Base-by-base conservation (phyloP, 139 green algal species). In the Closterium sp. region DNA sequence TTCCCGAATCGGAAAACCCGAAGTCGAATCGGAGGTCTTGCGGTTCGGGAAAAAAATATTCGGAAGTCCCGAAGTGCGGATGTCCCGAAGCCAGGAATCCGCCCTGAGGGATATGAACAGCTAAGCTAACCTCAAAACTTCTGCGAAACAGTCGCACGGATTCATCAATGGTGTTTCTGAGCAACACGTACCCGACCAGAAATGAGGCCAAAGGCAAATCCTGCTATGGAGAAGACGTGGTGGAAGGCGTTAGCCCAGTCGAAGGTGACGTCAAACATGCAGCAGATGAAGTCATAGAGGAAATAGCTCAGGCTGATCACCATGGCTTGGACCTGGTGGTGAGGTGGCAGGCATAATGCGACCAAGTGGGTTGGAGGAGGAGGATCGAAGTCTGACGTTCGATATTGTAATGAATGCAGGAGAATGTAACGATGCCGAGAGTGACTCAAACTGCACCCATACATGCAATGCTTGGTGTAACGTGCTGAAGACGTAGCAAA, bases 261-360 rank as follows among this genome's bases (percentile, higher is more conserved):
- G 30, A 89, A 42, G 5, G 31, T 30, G 28, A 70, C 73, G 29
- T 92, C 89, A 28, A 91, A 92, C 21, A 95, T 21, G 92, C 94
- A 95, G 88, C 92, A 89, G 32, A 95, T 70, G 22, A 91, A 88
- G 88, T 95, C 94, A 87, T 95, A 95, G n/a, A 92, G 91, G 92
- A 95, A 95, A 89, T 95, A 95, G 22, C 45, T 88, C 85, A 95
- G 85, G 86, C 89, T 94, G 10, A 95, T 87, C 7, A 88, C 42
- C 3, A 95, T 89, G 28, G 62, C 89, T 27, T 85, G 87, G 11
- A 93, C 28, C 93, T 95, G 89, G 62, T 79, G 62, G 62, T 79
- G 62, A 79, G 0, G 62, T 27, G 62, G 62, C 62, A 79, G n/a
- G n/a, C n/a, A n/a, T n/a, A n/a, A n/a, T n/a, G n/a, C n/a, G n/a